A percentile compares a stretch with the other conserved stretches of the same genome.
Conservation (phyloP, 495 filamentous ascomycete genomes). For the Penicillium manginii region DNA sequence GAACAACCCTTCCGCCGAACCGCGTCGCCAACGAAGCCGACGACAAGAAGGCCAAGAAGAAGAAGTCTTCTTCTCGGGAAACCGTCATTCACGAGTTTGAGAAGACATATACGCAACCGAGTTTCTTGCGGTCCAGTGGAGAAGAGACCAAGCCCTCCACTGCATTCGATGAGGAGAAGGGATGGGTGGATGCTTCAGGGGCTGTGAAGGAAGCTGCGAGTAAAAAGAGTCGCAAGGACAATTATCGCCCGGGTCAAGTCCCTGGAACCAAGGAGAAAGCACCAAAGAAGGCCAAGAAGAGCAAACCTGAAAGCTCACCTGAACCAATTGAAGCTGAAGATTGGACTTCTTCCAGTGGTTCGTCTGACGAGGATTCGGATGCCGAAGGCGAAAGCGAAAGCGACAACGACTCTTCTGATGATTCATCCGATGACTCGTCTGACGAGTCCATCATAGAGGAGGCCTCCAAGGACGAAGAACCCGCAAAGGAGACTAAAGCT, state of each 20-base stretch:
- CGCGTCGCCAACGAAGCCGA: slow-evolving; percentile 33
- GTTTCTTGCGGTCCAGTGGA: slow-evolving; percentile 63
- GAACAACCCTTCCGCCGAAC: slow-evolving; percentile 73
- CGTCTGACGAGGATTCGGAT: slow-evolving; percentile 35
- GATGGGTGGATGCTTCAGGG: slow-evolving; percentile 84
- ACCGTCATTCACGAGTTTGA: slow-evolving; percentile 79
- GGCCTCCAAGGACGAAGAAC: slow-evolving; percentile 14
- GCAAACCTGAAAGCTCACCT: slow-evolving; percentile 17
- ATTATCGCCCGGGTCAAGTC: slow-evolving; percentile 41
- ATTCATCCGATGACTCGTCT: slow-evolving; percentile 32
- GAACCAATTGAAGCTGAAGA: slow-evolving; percentile 39
- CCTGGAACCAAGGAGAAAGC: slow-evolving; percentile 42
- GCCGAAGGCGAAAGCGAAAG: slow-evolving; percentile 18
- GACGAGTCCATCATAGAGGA: slow-evolving; percentile 24
- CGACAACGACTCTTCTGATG: slow-evolving; percentile 30
- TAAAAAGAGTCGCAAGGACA: slow-evolving; percentile 37
- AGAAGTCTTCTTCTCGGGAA: slow-evolving; percentile 57
- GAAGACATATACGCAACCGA: slow-evolving; percentile 75
- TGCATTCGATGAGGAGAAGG: slow-evolving; percentile 67
- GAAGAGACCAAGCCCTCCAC: slow-evolving; percentile 38
- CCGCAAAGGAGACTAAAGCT: slow-evolving; percentile 12
- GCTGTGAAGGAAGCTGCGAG: slow-evolving; percentile 66
- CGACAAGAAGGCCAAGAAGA: slow-evolving; percentile 51
- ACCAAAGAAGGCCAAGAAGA: slow-evolving; percentile 10
- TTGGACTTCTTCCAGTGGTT: slow-evolving; percentile 52